Evolutionary conservation across 2,329 filamentous ascomycete species (phyloP).

Genomic region (Hypoxylon sp.): DNA sequence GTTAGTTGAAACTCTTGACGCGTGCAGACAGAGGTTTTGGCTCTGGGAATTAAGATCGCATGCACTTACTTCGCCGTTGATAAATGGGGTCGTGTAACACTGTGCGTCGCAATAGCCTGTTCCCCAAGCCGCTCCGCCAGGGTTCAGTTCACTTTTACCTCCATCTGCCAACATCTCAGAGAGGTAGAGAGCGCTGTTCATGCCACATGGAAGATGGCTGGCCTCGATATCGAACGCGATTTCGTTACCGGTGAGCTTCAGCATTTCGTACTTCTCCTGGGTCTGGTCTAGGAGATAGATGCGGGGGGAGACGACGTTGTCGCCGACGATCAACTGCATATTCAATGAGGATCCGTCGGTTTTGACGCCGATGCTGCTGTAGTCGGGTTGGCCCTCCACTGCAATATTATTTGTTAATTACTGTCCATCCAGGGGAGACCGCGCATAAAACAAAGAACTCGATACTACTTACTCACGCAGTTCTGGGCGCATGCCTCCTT

Average conservation of each 20-base stretch:
- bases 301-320: constrained; percentile 59
- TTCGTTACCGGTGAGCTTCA: constrained; percentile 72
- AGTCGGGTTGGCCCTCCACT: constrained; percentile 65
- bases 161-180: constrained; percentile 72
- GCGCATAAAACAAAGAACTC: neutral
- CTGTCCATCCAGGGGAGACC: neutral
- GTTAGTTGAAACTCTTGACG: constrained; percentile 28
- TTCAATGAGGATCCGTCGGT: constrained; percentile 55
- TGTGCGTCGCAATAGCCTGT: constrained; percentile 59
- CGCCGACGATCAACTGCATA: constrained; percentile 57
- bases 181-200: constrained; percentile 75
- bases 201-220: constrained; percentile 72
- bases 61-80: constrained; percentile 56
- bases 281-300: constrained; percentile 70
- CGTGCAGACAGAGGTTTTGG: no score
- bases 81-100: constrained; percentile 56
- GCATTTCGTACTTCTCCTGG: constrained; percentile 70
- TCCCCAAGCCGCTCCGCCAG: constrained; percentile 56
- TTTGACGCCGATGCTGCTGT: constrained; percentile 55
- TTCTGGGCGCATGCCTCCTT: constrained; percentile 65
- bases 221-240: constrained; percentile 76
- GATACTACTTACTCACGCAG: constrained; percentile 58
- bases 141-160: constrained; percentile 62
- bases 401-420: constrained; percentile 9
- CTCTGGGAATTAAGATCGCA: no score